Base-by-base conservation (phyloP, 73 alveolate genomes). In the Uronychia setigera region DNA sequence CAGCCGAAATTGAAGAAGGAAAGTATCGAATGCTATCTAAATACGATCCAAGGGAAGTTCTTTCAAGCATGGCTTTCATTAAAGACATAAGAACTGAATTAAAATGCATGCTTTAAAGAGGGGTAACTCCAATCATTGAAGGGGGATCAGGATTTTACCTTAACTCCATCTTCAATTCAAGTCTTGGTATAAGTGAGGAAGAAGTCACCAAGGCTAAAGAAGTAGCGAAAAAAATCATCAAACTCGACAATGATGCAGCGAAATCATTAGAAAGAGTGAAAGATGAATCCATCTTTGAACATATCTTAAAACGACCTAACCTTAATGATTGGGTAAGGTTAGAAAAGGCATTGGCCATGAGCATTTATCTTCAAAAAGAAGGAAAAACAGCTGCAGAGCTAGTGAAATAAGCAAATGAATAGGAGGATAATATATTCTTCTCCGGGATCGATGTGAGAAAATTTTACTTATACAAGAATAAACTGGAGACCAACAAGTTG, bases 101-200 rank as follows among this genome's bases (percentile, higher is more conserved):
- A 1, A 33, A 58, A 59, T 84, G 58, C 14, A 88, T 88, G 26
- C 74, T 81, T 0, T 25, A 29, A 0, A 76, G 91, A 78, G 94
- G 91, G 27, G 83, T 83, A 32, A 35, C 80, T 1, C 94, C 94
- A 25, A 83, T 88, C 34, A 60, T 95, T 0, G 97, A 92, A 0
- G 99, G 99, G 5, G 99, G 99, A 0, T 94, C 99, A 19, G 92
- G 92, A 74, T 95, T 94, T 79, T 95, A 95, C 74, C 93, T 95
- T 26, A 97, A 94, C 28, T 32, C 76, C 33, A 34, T 78, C 31
- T 78, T 78, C 75, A 32, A 30, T 78, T 26, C 76, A 30, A 78
- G 26, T 30, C 32, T 78, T 31, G 77, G 92, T 11, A 77, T 94
- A 32, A 93, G 77, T 93, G 92, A 95, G 80, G 78, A 30, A 35